Percentiles rank a stretch among this genome's conserved stretches.
Conservation (phyloP, 176 grass and related monocot species). For the Areca catechu region DNA sequence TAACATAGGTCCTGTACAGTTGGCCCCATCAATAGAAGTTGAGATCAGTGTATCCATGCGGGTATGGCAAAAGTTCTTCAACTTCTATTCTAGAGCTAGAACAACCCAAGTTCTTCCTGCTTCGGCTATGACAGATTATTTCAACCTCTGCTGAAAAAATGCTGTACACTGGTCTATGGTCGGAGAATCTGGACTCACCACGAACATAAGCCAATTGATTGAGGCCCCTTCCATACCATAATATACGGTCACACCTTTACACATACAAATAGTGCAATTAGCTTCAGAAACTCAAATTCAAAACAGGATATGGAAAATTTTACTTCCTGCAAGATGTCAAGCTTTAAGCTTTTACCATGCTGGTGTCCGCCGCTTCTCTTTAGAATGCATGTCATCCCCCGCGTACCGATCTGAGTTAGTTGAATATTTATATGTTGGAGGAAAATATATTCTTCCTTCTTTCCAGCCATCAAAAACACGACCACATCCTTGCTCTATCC, state of each 20-base stretch:
- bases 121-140: slow-evolving; percentile 47
- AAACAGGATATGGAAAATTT: too few species aligned
- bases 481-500: slow-evolving; percentile 83
- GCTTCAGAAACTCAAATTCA: too few species aligned
- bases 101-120: slow-evolving; percentile 34
- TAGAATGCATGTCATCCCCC: slow-evolving; percentile 66
- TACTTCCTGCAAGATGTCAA: too few species aligned
- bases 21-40: slow-evolving; percentile 49
- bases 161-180: slow-evolving; percentile 84
- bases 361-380: slow-evolving; percentile 78
- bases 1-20: neutral
- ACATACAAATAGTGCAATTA: too few species aligned
- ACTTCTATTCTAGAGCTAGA: slow-evolving; percentile 59
- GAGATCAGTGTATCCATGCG: slow-evolving; percentile 64
- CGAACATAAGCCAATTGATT: slow-evolving; percentile 77
- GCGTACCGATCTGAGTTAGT: slow-evolving; percentile 88
- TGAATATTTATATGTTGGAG: slow-evolving; percentile 93
- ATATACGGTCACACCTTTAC: slow-evolving; percentile 79
- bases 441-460: slow-evolving; percentile 95
- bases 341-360: slow-evolving; percentile 53
- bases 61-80: slow-evolving; percentile 56
- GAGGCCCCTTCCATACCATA: slow-evolving; percentile 79
- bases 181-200: slow-evolving; percentile 82
- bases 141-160: slow-evolving; percentile 82
- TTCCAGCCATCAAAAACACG: slow-evolving; percentile 81